These are phyloP conservation scores for Chloris gayana DNA, from an alignment of 176 grass and related monocot genomes.

Conservation along the genomic window DNA sequence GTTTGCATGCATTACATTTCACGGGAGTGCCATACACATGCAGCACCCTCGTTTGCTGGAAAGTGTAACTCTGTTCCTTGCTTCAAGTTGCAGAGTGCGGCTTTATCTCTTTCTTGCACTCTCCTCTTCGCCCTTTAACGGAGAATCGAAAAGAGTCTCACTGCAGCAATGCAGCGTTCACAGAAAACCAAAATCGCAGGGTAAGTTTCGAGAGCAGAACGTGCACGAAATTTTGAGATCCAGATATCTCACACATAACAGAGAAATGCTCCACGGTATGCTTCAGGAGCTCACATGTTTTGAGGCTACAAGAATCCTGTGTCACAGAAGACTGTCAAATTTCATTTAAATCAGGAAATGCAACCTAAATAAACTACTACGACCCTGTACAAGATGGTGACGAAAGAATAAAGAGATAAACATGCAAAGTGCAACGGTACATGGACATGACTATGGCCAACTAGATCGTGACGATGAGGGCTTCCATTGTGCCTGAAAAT, in stretches of 20 bases:
- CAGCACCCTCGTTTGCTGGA: neutral
- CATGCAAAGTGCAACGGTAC: slow-evolving; percentile 12
- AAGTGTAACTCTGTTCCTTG: slow-evolving; percentile 29
- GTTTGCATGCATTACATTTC: neutral
- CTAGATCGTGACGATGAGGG: neutral
- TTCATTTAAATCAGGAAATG: neutral
- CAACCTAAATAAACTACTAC: slow-evolving; percentile 24
- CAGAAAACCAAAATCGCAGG: neutral
- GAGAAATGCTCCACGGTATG: neutral
- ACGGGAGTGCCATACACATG: neutral
- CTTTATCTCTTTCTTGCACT: slow-evolving; percentile 37
- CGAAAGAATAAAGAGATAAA: neutral
- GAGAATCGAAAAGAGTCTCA: neutral
- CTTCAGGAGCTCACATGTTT: neutral
- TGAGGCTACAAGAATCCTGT: neutral
- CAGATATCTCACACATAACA: neutral
- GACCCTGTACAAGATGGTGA: slow-evolving; percentile 25
- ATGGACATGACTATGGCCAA: slow-evolving; percentile 12
- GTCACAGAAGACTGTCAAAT: neutral
- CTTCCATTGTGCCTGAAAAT: slow-evolving; percentile 12
- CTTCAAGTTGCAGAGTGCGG: slow-evolving; percentile 10
- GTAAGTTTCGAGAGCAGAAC: neutral
- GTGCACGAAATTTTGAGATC: neutral
- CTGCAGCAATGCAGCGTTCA: neutral
- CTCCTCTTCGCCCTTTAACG: neutral